Evolutionary conservation across 805 yeast species (phyloP).

Genomic region (Candida endomychidarum): DNA sequence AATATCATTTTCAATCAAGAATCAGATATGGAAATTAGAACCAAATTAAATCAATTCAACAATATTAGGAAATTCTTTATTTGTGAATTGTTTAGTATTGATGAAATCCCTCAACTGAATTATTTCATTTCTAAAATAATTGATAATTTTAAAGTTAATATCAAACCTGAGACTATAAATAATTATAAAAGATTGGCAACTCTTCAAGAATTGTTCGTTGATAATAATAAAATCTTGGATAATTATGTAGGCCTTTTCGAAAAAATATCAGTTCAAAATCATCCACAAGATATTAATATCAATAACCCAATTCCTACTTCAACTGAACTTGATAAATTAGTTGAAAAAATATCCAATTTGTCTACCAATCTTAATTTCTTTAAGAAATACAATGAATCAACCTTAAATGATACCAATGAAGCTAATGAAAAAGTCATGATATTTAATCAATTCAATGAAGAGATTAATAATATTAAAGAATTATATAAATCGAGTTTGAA

Average conservation of each 20-base stretch:
- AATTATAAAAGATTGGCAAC: slow-evolving; percentile 19
- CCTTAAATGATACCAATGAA: slow-evolving; percentile 28
- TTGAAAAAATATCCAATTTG: slow-evolving; percentile 30
- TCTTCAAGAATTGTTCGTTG: slow-evolving; percentile 21
- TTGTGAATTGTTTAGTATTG: slow-evolving; percentile 38
- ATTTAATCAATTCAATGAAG: slow-evolving; percentile 35
- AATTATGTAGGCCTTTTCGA: slow-evolving; percentile 26
- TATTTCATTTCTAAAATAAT: slow-evolving; percentile 32
- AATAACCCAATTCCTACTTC: background rate
- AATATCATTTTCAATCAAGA: slow-evolving; percentile 28
- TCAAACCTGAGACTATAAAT: slow-evolving; percentile 6
- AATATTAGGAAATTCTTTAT: slow-evolving; percentile 36
- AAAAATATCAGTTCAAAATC: slow-evolving; percentile 12
- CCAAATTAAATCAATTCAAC: slow-evolving; percentile 28
- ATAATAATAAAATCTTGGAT: slow-evolving; percentile 24
- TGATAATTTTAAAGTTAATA: slow-evolving; percentile 19
- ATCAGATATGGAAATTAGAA: slow-evolving; percentile 14
- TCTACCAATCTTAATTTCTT: slow-evolving; percentile 38
- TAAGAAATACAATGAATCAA: slow-evolving; percentile 37
- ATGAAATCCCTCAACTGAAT: slow-evolving; percentile 28
- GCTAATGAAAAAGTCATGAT: slow-evolving; percentile 36
- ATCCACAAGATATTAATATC: background rate
- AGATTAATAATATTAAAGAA: slow-evolving; percentile 27
- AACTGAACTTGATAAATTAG: slow-evolving; percentile 21
- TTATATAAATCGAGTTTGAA: slow-evolving; percentile 29